Percentiles rank a stretch among this genome's conserved stretches.
Evolutionary conservation across 2,329 filamentous ascomycete genomes (phyloP).

Genomic region (Venturiaceae sp.): DNA sequence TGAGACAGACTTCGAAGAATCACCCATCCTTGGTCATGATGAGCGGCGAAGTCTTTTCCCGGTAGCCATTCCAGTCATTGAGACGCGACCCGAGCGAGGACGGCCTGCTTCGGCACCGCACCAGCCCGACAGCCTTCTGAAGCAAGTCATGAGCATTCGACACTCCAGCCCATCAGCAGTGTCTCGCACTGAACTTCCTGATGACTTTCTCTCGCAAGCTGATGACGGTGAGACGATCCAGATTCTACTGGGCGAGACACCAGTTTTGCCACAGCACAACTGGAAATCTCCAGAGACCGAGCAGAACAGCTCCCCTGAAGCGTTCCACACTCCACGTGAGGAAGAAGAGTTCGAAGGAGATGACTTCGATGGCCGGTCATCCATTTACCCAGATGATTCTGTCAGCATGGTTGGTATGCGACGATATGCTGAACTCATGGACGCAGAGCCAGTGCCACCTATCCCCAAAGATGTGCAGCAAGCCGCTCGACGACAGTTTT

Average conservation of each 20-base stretch:
- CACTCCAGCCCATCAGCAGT: conserved; percentile 29
- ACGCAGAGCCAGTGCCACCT: conserved; percentile 15
- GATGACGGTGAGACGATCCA: conserved; percentile 46
- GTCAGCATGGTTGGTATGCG: conserved; percentile 21
- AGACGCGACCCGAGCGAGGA: background rate
- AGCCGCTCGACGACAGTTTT: conserved; percentile 3
- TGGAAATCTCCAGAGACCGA: conserved; percentile 7
- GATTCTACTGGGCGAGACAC: conserved; percentile 41
- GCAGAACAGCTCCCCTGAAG: conserved; percentile 8
- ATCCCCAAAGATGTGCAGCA: conserved; percentile 6
- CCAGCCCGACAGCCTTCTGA: conserved; percentile 22
- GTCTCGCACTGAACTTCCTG: conserved; percentile 16
- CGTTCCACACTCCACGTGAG: conserved; percentile 7
- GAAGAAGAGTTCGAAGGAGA: background rate
- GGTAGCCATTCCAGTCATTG: background rate
- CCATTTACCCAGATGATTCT: conserved; percentile 26
- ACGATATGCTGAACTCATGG: conserved; percentile 15
- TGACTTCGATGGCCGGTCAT: conserved; percentile 19
- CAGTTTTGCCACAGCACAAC: conserved; percentile 27
- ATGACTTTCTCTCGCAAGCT: conserved; percentile 28
- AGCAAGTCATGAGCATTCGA: conserved; percentile 39
- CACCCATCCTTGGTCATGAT: conserved; percentile 4
- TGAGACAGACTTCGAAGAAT: conserved; percentile 5
- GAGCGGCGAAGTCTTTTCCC: background rate
- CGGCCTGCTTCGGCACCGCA: background rate